These are phyloP conservation scores for Yamadazyma triangularis DNA, from an alignment of 1,139 yeast species.

Conservation along the genomic window DNA sequence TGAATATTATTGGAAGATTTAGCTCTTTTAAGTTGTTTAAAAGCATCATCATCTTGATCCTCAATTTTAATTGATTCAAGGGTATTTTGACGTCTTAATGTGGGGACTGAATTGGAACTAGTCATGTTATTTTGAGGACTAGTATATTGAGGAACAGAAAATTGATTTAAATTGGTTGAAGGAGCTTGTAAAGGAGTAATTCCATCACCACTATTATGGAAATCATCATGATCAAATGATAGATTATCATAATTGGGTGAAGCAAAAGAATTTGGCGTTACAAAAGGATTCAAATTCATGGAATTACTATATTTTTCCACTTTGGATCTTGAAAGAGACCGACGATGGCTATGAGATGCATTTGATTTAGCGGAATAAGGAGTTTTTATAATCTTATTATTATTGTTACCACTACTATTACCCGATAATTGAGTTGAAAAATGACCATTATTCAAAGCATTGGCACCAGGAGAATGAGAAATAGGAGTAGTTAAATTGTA, in stretches of 20 bases:
- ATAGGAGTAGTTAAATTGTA: slow-evolving; percentile 21
- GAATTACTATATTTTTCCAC: slow-evolving; percentile 6
- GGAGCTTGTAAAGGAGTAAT: slow-evolving; percentile 24
- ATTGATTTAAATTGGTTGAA: slow-evolving; percentile 16
- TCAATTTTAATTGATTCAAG: slow-evolving; percentile 34
- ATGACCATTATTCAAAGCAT: background rate
- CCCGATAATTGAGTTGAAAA: background rate
- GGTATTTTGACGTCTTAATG: slow-evolving; percentile 18
- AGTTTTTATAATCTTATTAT: slow-evolving; percentile 10
- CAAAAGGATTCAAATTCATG: slow-evolving; percentile 38
- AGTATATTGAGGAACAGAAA: slow-evolving; percentile 1
- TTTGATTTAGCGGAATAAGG: slow-evolving; percentile 6
- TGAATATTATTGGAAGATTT: slow-evolving; percentile 21
- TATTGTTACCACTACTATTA: too few relatives aligned
- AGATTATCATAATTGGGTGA: slow-evolving; percentile 34
- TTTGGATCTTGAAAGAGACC: slow-evolving; percentile 14
- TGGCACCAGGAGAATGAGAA: slow-evolving; percentile 9
- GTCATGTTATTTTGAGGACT: slow-evolving; percentile 4
- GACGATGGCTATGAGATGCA: slow-evolving; percentile 9
- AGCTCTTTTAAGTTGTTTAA: slow-evolving; percentile 38
- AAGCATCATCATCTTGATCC: slow-evolving; percentile 44
- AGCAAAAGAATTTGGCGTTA: slow-evolving; percentile 35
- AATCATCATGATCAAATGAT: slow-evolving; percentile 24
- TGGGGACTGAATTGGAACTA: slow-evolving; percentile 7
- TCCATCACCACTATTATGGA: slow-evolving; percentile 8